A percentile compares a stretch with the other conserved stretches of the same genome.
These are phyloP conservation scores for Phytopythium chamaehyphon DNA, from an alignment of 352 stramenopile genomes.

Conservation along the genomic window DNA sequence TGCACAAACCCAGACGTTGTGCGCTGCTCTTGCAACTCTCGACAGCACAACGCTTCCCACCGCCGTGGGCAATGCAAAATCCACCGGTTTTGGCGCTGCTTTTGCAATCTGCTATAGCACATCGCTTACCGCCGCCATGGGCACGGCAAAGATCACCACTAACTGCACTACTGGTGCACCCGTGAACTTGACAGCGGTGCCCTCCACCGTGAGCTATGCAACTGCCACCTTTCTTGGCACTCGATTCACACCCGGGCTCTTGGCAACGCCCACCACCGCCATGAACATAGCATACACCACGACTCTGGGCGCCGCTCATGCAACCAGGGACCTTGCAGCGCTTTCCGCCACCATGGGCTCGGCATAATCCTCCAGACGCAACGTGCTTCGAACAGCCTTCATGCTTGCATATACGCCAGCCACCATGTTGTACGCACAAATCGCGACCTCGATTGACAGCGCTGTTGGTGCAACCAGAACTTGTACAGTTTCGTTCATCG, in stretches of 20 bases:
- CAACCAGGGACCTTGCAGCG: slow-evolving; percentile 76
- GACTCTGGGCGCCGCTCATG: slow-evolving; percentile 72
- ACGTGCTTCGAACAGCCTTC: slow-evolving; percentile 72
- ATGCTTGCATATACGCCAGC: slow-evolving; percentile 67
- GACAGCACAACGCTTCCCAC: slow-evolving; percentile 77
- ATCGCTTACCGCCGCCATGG: slow-evolving; percentile 76
- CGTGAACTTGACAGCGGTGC: slow-evolving; percentile 66
- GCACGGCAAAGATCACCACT: slow-evolving; percentile 75
- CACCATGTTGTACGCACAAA: slow-evolving; percentile 65
- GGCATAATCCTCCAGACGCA: slow-evolving; percentile 68
- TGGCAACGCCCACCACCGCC: slow-evolving; percentile 77
- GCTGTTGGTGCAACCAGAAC: slow-evolving; percentile 34
- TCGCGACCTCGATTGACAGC: slow-evolving; percentile 52
- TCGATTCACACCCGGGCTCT: slow-evolving; percentile 63
- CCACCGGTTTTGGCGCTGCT: slow-evolving; percentile 80
- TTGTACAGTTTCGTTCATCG: slow-evolving; percentile 43
- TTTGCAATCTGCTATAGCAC: slow-evolving; percentile 63
- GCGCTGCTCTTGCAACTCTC: slow-evolving; percentile 67
- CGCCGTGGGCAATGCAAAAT: slow-evolving; percentile 77
- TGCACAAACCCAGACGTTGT: slow-evolving; percentile 81
- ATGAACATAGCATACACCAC: slow-evolving; percentile 81
- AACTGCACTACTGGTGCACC: slow-evolving; percentile 76
- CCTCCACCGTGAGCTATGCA: slow-evolving; percentile 81
- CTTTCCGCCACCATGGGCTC: slow-evolving; percentile 69
- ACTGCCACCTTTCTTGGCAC: slow-evolving; percentile 81